Evolutionary conservation across 2,329 filamentous ascomycete species (phyloP).

Genomic region (Aspergillus sp.): DNA sequence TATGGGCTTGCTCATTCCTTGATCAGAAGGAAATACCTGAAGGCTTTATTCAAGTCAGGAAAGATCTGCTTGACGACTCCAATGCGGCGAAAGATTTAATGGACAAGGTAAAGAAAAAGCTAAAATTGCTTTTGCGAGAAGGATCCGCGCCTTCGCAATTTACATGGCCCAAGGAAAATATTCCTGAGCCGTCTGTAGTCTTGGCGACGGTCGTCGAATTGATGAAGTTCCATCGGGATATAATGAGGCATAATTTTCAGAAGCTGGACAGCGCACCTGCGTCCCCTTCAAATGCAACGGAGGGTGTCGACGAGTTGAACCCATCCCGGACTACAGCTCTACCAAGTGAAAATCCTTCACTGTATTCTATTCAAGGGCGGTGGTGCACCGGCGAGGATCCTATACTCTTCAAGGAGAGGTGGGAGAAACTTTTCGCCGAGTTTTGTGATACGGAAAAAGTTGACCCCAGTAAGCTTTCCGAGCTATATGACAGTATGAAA

Average conservation of each 20-base stretch:
- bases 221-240: constrained; percentile 94
- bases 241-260: constrained; percentile 92
- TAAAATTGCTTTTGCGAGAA: constrained; percentile 86
- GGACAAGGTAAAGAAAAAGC: constrained; percentile 99
- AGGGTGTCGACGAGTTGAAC: not conserved
- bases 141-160: constrained; percentile 95
- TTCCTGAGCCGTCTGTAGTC: constrained; percentile 90
- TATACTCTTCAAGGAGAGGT: constrained; percentile 90
- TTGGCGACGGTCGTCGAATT: constrained; percentile 88
- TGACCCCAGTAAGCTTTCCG: constrained; percentile 96
- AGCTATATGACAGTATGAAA: constrained; percentile 99
- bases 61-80: constrained; percentile 93
- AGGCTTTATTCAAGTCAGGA: constrained; percentile 86
- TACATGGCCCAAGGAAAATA: constrained; percentile 90
- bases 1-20: constrained; percentile 88
- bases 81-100: constrained; percentile 99
- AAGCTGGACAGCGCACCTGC: constrained; percentile 64
- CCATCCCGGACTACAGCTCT: constrained; percentile 18
- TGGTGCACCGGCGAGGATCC: constrained; percentile 98
- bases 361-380: constrained; percentile 75
- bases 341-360: constrained; percentile 48
- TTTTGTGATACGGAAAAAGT: constrained; percentile 98
- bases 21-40: constrained; percentile 80
- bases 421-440: constrained; percentile 97
- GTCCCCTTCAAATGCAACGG: not conserved